Evolutionary conservation across 1,284 basidiomycete species (phyloP).

Genomic region (Malassezia globosa): DNA sequence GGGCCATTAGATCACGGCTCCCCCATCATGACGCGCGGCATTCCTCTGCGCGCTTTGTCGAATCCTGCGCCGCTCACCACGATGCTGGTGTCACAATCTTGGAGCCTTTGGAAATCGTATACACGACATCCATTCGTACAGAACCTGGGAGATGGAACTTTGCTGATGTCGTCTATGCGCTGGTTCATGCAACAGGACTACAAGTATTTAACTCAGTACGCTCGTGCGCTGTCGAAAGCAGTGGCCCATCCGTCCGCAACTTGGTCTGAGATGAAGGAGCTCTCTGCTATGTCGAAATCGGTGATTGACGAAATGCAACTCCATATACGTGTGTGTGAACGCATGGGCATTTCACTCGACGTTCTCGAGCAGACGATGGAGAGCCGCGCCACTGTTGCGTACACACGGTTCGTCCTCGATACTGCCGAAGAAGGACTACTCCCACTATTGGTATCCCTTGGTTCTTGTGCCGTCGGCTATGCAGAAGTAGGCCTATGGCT

Average conservation of each 20-base stretch:
- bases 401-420: conserved; percentile 41
- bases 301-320: conserved; percentile 30
- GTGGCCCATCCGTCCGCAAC: conserved; percentile 49
- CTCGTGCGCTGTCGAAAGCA: conserved; percentile 55
- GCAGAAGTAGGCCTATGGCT: conserved; percentile 69
- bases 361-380: conserved; percentile 29
- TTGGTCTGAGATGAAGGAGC: conserved; percentile 58
- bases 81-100: conserved; percentile 24
- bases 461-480: conserved; percentile 79
- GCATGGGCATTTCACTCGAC: conserved; percentile 21
- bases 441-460: conserved; percentile 66
- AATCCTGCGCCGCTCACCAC: conserved; percentile 1
- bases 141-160: conserved; percentile 61
- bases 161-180: conserved; percentile 59
- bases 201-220: conserved; percentile 51
- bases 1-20: conserved; percentile 83
- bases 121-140: conserved; percentile 67
- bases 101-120: conserved; percentile 38
- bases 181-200: conserved; percentile 68
- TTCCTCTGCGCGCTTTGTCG: conserved; percentile 5
- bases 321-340: conserved; percentile 29
- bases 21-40: conserved; percentile 50
- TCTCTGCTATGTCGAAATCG: conserved; percentile 53
- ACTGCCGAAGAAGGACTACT: conserved; percentile 48
- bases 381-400: conserved; percentile 34